phyloP scores from a whole-genome alignment of 441 rosid species.

The Croton setiger region DNA sequence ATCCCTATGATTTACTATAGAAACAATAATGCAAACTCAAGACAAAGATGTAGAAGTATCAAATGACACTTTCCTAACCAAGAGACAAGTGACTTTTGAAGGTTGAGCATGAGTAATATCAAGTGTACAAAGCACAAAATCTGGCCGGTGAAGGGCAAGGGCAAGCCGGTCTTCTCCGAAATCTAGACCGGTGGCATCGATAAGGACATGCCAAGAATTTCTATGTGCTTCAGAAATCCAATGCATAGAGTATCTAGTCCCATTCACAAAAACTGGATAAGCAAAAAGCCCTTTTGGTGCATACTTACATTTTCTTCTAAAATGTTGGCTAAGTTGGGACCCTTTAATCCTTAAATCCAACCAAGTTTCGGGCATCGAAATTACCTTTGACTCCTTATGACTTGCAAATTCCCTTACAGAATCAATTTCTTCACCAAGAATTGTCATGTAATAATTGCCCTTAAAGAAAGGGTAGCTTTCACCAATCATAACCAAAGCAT shows the following conservation, averaged over 20 bases:
- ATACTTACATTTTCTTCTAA: constrained; percentile 59
- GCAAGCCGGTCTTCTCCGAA: constrained; percentile 44
- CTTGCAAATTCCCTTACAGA: constrained; percentile 42
- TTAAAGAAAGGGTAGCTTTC: constrained; percentile 67
- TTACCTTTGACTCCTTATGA: constrained; percentile 50
- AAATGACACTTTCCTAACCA: constrained; percentile 56
- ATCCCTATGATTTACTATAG: too few species aligned
- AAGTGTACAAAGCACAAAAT: constrained; percentile 43
- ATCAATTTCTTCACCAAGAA: constrained; percentile 42
- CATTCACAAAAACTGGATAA: constrained; percentile 43
- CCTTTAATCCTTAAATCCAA: constrained; percentile 64
- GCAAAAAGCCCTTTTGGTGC: constrained; percentile 51
- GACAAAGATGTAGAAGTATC: constrained; percentile 30
- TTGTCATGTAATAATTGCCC: constrained; percentile 55
- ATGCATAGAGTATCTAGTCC: constrained; percentile 53
- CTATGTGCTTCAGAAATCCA: constrained; percentile 70
- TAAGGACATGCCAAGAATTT: constrained; percentile 60
- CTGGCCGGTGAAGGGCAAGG: constrained; percentile 57
- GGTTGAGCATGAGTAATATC: constrained; percentile 30
- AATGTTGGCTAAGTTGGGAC: constrained; percentile 60
- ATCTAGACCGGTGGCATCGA: constrained; percentile 48
- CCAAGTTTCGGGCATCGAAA: constrained; percentile 60
- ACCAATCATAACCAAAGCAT: constrained; percentile 53
- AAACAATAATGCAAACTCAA: not conserved
- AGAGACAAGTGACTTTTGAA: constrained; percentile 49